Evolutionary conservation across 2,329 filamentous ascomycete species (phyloP).

Genomic region (Trichoderma sp.): DNA sequence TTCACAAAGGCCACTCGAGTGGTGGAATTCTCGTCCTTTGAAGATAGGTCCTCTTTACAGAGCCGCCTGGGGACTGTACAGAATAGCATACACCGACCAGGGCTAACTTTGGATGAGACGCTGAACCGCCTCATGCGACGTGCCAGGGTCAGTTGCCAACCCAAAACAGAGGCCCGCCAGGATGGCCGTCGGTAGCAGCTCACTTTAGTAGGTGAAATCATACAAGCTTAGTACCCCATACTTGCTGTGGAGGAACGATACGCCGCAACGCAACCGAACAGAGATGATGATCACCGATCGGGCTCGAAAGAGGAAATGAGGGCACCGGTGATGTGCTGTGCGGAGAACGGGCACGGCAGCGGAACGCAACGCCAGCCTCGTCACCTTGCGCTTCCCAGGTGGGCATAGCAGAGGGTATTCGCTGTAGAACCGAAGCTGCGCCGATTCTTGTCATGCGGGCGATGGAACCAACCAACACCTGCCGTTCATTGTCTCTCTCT

Average conservation of each 20-base stretch:
- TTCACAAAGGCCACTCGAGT: not conserved
- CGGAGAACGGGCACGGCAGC: slow-evolving; percentile 16
- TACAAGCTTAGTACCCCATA: slow-evolving; percentile 18
- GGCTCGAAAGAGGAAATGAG: slow-evolving; percentile 15
- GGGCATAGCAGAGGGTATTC: not conserved
- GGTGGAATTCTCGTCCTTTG: not conserved
- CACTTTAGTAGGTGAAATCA: not conserved
- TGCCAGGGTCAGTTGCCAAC: not conserved
- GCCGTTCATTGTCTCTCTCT: not conserved
- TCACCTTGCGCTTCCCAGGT: not conserved
- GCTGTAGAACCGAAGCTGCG: slow-evolving; percentile 19
- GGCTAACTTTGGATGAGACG: not conserved
- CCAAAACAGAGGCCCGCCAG: slow-evolving; percentile 1
- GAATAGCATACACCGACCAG: not conserved
- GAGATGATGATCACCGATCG: slow-evolving; percentile 24
- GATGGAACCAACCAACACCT: slow-evolving; percentile 15
- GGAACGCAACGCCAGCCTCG: slow-evolving; percentile 10
- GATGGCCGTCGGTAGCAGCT: not conserved
- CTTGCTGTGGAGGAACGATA: slow-evolving; percentile 14
- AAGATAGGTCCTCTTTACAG: not conserved
- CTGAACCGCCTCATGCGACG: slow-evolving; percentile 11
- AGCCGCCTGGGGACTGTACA: not conserved
- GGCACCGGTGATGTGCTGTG: slow-evolving; percentile 6
- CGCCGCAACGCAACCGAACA: slow-evolving; percentile 10
- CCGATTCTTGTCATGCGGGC: slow-evolving; percentile 9